A percentile compares a stretch with the other conserved stretches of the same genome.
These are phyloP conservation scores for Corymbia calophylla DNA, from an alignment of 441 rosid genomes.

Conservation along the genomic window DNA sequence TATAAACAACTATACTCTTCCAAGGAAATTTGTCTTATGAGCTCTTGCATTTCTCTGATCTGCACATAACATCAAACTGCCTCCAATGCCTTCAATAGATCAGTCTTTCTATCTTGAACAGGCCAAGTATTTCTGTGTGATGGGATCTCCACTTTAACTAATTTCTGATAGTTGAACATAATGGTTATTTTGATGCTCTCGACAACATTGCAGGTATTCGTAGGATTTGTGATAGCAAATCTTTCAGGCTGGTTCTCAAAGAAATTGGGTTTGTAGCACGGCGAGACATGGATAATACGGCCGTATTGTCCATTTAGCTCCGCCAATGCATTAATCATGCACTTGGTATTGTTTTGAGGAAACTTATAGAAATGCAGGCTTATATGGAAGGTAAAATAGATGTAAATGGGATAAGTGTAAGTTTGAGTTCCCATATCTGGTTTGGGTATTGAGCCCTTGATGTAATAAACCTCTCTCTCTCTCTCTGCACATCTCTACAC, in stretches of 20 bases:
- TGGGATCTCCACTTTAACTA: not conserved
- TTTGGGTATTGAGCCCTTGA: not conserved
- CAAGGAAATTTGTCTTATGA: not conserved
- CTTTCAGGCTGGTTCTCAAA: slow-evolving; percentile 59
- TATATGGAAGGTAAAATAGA: not conserved
- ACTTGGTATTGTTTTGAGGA: not conserved
- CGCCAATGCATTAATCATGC: not conserved
- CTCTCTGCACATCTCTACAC: not conserved
- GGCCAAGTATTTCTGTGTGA: not conserved
- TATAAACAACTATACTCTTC: not conserved
- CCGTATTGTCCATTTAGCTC: not conserved
- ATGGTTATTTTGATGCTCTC: not conserved
- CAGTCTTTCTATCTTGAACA: not conserved
- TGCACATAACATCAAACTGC: not conserved
- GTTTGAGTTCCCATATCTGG: not conserved
- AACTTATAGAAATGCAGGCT: not conserved
- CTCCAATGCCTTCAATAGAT: not conserved
- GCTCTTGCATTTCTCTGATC: not conserved
- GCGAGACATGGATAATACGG: not conserved
- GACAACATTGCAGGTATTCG: slow-evolving; percentile 56
- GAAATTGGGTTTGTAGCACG: slow-evolving; percentile 54
- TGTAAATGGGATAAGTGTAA: not conserved
- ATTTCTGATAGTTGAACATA: not conserved
- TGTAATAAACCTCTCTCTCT: not conserved
- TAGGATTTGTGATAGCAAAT: slow-evolving; percentile 88